Conservation (phyloP, 2,329 filamentous ascomycete genomes). For the Cladophialophora chaetospira region DNA sequence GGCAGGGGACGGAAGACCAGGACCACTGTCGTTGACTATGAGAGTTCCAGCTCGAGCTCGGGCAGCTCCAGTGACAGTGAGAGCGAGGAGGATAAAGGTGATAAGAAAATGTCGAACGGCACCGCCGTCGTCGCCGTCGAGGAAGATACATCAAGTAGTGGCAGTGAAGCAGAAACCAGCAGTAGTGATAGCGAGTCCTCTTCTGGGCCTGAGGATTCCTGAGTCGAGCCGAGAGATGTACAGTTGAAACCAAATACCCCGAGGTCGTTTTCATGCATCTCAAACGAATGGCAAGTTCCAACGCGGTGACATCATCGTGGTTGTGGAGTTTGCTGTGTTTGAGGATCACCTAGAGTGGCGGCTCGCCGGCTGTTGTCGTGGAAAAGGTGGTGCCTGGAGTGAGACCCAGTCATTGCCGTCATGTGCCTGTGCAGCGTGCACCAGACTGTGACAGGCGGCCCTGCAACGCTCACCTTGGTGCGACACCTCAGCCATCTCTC, state of each 20-base stretch:
- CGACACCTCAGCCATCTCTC: slow-evolving; percentile 12
- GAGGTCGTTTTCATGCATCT: no score
- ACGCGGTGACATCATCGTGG: no score
- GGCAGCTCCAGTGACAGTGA: slow-evolving; percentile 33
- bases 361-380: background rate
- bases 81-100: slow-evolving; percentile 5
- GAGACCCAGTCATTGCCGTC: background rate
- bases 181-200: slow-evolving; percentile 17
- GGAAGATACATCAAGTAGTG: slow-evolving; percentile 79
- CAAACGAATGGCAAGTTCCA: no score
- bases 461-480: background rate
- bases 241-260: no score
- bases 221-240: background rate
- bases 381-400: slow-evolving; percentile 1
- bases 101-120: background rate
- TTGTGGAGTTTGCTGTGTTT: background rate
- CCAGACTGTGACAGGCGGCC: background rate
- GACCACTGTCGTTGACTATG: slow-evolving; percentile 42
- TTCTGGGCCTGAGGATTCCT: background rate
- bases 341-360: background rate
- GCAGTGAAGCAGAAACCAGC: slow-evolving; percentile 75
- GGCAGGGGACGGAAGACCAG: slow-evolving; percentile 48
- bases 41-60: slow-evolving; percentile 36
- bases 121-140: slow-evolving; percentile 65
- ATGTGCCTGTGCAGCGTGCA: background rate